phyloP scores from a whole-genome alignment of 139 green algal genomes.

The Chlamydomonas asymmetrica region DNA sequence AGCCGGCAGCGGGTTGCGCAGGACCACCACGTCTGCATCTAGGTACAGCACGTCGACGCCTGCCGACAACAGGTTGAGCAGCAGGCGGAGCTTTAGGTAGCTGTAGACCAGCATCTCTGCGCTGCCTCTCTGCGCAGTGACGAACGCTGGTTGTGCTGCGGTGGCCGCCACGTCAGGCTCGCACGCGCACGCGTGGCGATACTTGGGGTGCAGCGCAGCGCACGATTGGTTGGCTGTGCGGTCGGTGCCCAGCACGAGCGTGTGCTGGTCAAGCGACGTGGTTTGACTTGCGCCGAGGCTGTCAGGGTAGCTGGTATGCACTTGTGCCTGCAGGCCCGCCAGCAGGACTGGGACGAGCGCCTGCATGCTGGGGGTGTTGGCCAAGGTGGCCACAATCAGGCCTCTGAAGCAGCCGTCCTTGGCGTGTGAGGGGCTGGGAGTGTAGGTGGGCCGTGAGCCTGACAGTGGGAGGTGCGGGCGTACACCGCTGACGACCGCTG shows the following conservation, averaged over 20 bases:
- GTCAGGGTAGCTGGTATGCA: background rate
- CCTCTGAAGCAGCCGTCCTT: too few species aligned
- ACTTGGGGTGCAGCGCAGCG: background rate
- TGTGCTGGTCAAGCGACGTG: background rate
- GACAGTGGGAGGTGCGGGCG: too few species aligned
- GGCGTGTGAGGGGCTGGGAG: too few species aligned
- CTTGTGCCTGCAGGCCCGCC: slow-evolving; percentile 6
- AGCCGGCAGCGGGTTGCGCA: slow-evolving; percentile 10
- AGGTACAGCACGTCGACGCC: slow-evolving; percentile 8
- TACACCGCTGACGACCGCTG: too few species aligned
- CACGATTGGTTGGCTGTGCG: background rate
- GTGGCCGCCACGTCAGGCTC: too few species aligned
- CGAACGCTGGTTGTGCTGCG: background rate
- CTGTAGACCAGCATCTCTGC: background rate
- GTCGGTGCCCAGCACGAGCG: slow-evolving; percentile 6
- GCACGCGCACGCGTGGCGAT: background rate
- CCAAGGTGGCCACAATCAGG: too few species aligned
- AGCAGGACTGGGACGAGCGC: slow-evolving; percentile 12
- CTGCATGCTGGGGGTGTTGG: too few species aligned
- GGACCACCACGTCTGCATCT: slow-evolving; percentile 20
- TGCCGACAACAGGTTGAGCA: slow-evolving; percentile 17
- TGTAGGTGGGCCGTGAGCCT: too few species aligned
- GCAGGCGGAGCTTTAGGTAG: slow-evolving; percentile 14
- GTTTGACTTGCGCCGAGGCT: background rate
- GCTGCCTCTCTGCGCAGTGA: background rate